These are phyloP conservation scores for Galeopsis tetrahit DNA, from an alignment of 257 asterid species.

Conservation along the genomic window DNA sequence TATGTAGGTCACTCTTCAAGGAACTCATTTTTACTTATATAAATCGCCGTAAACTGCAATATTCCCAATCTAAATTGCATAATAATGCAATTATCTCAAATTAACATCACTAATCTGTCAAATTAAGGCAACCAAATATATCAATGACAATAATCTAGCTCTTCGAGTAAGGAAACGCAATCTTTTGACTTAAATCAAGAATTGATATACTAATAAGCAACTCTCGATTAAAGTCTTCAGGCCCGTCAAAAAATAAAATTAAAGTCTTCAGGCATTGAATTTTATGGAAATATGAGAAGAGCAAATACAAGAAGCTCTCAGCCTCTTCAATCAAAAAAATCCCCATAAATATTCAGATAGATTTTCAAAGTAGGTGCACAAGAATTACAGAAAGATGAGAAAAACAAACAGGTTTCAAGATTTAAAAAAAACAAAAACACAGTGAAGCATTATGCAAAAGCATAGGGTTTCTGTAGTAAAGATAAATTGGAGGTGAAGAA, in stretches of 20 bases:
- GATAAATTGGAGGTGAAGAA: conserved; percentile 5
- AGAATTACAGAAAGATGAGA: background rate
- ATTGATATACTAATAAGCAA: background rate
- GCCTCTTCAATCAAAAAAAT: background rate
- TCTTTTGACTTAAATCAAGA: conserved; percentile 1
- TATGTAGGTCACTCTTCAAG: background rate
- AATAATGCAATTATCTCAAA: background rate
- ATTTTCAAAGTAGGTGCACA: background rate
- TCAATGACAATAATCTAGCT: background rate
- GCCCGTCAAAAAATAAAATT: background rate
- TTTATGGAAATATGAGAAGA: background rate
- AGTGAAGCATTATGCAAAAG: background rate
- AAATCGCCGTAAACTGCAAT: background rate
- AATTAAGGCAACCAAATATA: background rate
- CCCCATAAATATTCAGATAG: conserved; percentile 13
- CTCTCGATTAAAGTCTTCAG: background rate
- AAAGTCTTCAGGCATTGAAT: background rate
- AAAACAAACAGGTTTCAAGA: background rate
- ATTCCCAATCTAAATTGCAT: conserved; percentile 3
- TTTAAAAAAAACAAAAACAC: background rate
- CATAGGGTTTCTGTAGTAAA: background rate
- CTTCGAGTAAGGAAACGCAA: background rate
- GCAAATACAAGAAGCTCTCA: background rate
- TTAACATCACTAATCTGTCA: background rate
- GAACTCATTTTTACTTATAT: no score